Base-by-base conservation (phyloP, 257 asterid species). In the Rhazya stricta region DNA sequence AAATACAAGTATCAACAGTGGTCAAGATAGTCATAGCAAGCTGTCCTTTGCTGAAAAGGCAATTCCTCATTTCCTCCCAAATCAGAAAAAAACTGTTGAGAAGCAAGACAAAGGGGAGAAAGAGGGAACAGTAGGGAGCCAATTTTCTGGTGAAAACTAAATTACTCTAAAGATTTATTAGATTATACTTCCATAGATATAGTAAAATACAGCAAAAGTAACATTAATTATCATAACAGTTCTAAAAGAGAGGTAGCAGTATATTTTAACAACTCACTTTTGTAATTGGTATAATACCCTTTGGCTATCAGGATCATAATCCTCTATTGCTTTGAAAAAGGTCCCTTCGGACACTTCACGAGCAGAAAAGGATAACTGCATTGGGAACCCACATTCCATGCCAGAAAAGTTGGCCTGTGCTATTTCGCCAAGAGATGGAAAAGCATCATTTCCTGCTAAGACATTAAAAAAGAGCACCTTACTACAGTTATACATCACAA, bases 321-420 rank as follows among this genome's bases (percentile, higher is more conserved):
- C 92, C 76, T 89, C 82, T 62, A 95, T 92, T 63, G 96, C 76
- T 88, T 78, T 86, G 88, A 95, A 92, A 77, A 95, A 84, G 51
- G 97, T 92, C 67, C 99, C 99, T 29, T 95, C 99, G 27, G 99
- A 78, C 67, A 95, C 85, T 95, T 95, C 96, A 82, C 97, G 97
- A 61, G 98, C 99, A 79, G 98, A 89, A 84, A 95, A 95, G 74
- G 99, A 95, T 73, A 89, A 80, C 78, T 87, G 98, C 67, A 94
- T 90, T 69, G 99, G 96, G 63, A 86, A 80, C 79, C 90, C 94
- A 85, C 90, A 89, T 81, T 92, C 98, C 86, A 79, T 79, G 63
- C 81, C 88, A 63, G 97, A 87, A 72, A 78, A 65, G 81, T 95
- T 89, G 73, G 82, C 73, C 76, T 85, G 85, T 75, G 90, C 73